Evolutionary conservation across 306 rosid species (phyloP).

Genomic region (Biancaea sappan): DNA sequence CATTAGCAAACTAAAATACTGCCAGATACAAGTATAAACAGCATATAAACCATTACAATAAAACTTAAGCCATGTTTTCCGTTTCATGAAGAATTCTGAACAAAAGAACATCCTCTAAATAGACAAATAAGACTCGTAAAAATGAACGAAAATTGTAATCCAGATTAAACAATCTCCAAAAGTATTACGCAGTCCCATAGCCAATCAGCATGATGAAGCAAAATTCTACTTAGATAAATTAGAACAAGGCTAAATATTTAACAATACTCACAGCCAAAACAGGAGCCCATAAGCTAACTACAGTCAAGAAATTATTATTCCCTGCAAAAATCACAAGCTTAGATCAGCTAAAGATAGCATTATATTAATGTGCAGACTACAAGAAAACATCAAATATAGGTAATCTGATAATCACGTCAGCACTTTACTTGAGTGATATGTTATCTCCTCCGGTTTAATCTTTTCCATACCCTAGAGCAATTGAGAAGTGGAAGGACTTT

Average conservation of each 20-base stretch:
- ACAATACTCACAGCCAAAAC: constrained; percentile 88
- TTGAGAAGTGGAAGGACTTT: background rate
- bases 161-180: background rate
- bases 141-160: background rate
- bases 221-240: background rate
- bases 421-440: background rate
- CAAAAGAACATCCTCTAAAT: background rate
- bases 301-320: constrained; percentile 70
- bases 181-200: background rate
- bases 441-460: background rate
- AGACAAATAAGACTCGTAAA: background rate
- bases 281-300: constrained; percentile 92
- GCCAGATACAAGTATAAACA: constrained; percentile 1
- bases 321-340: constrained; percentile 56
- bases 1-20: constrained; percentile 37
- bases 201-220: constrained; percentile 10
- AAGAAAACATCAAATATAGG: background rate
- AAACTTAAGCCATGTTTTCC: background rate
- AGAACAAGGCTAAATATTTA: constrained; percentile 30
- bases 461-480: background rate
- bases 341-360: constrained; percentile 32
- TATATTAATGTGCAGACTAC: background rate
- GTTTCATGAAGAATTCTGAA: background rate
- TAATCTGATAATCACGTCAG: background rate
- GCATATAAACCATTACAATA: constrained; percentile 3